Evolutionary conservation across 1,284 basidiomycete species (phyloP).

Genomic region (Schizopora paradoxa): DNA sequence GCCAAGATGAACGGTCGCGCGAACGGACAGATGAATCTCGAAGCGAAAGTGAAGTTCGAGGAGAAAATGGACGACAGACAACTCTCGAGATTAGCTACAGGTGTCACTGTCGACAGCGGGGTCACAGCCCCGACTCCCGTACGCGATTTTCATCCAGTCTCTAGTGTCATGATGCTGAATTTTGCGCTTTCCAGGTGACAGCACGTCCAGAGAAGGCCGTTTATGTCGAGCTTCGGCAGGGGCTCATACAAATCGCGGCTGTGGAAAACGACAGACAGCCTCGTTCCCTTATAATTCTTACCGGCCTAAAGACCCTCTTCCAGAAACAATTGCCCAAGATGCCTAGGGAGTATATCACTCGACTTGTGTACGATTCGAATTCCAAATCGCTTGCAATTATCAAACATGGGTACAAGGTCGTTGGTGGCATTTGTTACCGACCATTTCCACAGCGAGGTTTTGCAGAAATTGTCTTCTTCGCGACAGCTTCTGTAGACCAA

Average conservation of each 20-base stretch:
- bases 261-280: slow-evolving; percentile 83
- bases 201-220: slow-evolving; percentile 72
- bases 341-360: slow-evolving; percentile 97
- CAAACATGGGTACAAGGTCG: slow-evolving; percentile 92
- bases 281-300: slow-evolving; percentile 79
- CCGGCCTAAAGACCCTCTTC: slow-evolving; percentile 94
- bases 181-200: slow-evolving; percentile 36
- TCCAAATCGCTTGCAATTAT: slow-evolving; percentile 93
- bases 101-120: slow-evolving; percentile 69
- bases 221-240: slow-evolving; percentile 75
- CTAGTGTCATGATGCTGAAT: slow-evolving; percentile 12
- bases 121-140: slow-evolving; percentile 45
- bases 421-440: slow-evolving; percentile 96
- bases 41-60: slow-evolving; percentile 62
- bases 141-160: slow-evolving; percentile 22
- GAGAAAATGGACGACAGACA: slow-evolving; percentile 74
- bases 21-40: slow-evolving; percentile 43
- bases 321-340: slow-evolving; percentile 98
- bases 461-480: slow-evolving; percentile 99
- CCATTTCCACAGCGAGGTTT: slow-evolving; percentile 95
- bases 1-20: slow-evolving; percentile 37
- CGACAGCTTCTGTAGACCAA: slow-evolving; percentile 94
- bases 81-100: slow-evolving; percentile 68
- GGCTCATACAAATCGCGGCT: slow-evolving; percentile 81
- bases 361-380: slow-evolving; percentile 90